phyloP scores from a whole-genome alignment of 139 green algal species.

The Protoeuglena noctilucae region DNA sequence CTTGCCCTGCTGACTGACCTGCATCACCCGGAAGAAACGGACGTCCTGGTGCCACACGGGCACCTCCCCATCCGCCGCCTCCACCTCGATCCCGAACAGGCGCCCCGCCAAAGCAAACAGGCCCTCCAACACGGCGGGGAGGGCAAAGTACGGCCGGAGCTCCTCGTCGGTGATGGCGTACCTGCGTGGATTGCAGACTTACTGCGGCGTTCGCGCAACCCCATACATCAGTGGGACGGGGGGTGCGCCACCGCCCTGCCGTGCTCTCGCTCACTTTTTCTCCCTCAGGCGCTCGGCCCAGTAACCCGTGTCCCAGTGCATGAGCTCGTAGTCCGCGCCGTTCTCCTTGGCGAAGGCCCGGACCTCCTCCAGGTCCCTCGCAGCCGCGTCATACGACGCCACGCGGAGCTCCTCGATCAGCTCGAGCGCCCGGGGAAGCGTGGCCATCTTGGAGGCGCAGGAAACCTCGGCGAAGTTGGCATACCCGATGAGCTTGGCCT shows the following conservation, averaged over 20 bases:
- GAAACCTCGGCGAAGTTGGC: constrained; percentile 64
- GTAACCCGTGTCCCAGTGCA: constrained; percentile 76
- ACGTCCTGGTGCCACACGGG: constrained; percentile 80
- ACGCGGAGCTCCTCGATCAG: constrained; percentile 82
- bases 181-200: too few relatives aligned
- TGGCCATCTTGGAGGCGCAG: constrained; percentile 76
- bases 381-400: constrained; percentile 35
- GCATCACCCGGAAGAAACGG: constrained; percentile 64
- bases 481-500: constrained; percentile 79
- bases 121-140: constrained; percentile 75
- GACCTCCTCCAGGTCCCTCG: constrained; percentile 64
- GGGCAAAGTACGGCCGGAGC: constrained; percentile 83
- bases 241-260: too few relatives aligned
- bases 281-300: constrained; percentile 79
- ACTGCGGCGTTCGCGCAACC: too few relatives aligned
- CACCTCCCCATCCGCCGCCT: constrained; percentile 60
- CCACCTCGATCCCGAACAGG: constrained; percentile 75
- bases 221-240: too few relatives aligned
- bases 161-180: constrained; percentile 77
- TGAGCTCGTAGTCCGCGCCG: constrained; percentile 8
- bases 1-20: not conserved
- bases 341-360: constrained; percentile 25
- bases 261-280: too few relatives aligned
- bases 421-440: constrained; percentile 43
- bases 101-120: constrained; percentile 67